Evolutionary conservation across 495 filamentous ascomycete genomes (phyloP).

Genomic region (Echria macrotheca): DNA sequence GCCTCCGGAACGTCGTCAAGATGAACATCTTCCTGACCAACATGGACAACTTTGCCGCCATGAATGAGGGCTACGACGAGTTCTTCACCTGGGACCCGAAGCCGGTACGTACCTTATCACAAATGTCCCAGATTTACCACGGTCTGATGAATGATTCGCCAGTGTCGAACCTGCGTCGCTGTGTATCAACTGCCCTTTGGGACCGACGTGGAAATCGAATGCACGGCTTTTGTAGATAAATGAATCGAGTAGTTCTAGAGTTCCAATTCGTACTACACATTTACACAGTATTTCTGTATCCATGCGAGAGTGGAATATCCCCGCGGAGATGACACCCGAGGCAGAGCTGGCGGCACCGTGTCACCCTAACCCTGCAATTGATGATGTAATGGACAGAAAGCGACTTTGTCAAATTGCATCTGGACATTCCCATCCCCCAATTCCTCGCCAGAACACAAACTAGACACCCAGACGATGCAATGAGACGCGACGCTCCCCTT

Average conservation of each 20-base stretch:
- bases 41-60: constrained; percentile 61
- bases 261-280: too few relatives aligned
- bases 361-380: neutral
- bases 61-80: constrained; percentile 57
- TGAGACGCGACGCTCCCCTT: constrained; percentile 5
- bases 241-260: neutral
- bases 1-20: constrained; percentile 57
- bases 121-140: neutral
- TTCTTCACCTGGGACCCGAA: constrained; percentile 52
- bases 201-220: constrained; percentile 71
- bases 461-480: constrained; percentile 3
- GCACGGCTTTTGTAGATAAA: constrained; percentile 46
- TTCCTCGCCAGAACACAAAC: neutral
- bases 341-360: too few relatives aligned
- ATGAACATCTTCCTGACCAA: constrained; percentile 61
- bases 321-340: too few relatives aligned
- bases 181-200: constrained; percentile 59
- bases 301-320: too few relatives aligned
- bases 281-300: too few relatives aligned
- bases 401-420: neutral
- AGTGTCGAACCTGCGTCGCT: constrained; percentile 60
- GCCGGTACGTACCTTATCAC: constrained; percentile 35
- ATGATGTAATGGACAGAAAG: neutral
- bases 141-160: neutral
- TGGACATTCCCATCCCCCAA: neutral